Evolutionary conservation across 805 yeast species (phyloP), one percentile per base, ranked within the genome.

Genomic region (Blastobotrys robertii): DNA sequence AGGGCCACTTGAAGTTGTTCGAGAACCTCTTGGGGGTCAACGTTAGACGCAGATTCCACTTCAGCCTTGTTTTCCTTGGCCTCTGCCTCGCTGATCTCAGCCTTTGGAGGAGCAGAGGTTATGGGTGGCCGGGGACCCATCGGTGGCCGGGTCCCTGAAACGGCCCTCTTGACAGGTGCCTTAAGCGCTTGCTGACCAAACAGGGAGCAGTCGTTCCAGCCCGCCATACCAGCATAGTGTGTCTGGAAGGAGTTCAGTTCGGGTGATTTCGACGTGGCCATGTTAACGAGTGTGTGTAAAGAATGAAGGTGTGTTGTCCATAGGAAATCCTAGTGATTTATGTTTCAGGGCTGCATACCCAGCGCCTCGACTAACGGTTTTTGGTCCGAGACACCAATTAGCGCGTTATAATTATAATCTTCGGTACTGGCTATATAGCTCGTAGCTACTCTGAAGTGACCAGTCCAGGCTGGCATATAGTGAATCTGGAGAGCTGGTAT

Each of bases 151-250:
- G 42, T 12, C 35, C 39, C 44, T 44, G 8, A 13, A 9, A 19
- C 25, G 30, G 29, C 34, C 30, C 19, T 11, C 13, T 34, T 10
- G 5, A 12, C 36, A 7, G 11, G 11, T 4, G 6, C 25, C 25
- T 19, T 19, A 19, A 19, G 8, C 11, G 10, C 15, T 35, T 9
- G 14, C 22, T 11, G 16, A 4, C 46, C 52, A 7, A 58, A 48
- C 1, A 68, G 59, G 0, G 79, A 79, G 53, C 80, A 76, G 56
- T 77, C 84, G 52, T 77, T 77, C 82, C 82, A 77, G 10, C 81
- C 82, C 5, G 38, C 31, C 36, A 47, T 47, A 41, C 55, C 55
- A 2, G 48, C 32, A 30, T 46, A 50, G 12, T 38, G 31, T 8
- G 41, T 37, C 39, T 52, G 54, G 16, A 35, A 38, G 15, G 55